These are phyloP conservation scores for Diaporthe nobilis DNA, from an alignment of 2,329 filamentous ascomycete genomes.

Conservation along the genomic window DNA sequence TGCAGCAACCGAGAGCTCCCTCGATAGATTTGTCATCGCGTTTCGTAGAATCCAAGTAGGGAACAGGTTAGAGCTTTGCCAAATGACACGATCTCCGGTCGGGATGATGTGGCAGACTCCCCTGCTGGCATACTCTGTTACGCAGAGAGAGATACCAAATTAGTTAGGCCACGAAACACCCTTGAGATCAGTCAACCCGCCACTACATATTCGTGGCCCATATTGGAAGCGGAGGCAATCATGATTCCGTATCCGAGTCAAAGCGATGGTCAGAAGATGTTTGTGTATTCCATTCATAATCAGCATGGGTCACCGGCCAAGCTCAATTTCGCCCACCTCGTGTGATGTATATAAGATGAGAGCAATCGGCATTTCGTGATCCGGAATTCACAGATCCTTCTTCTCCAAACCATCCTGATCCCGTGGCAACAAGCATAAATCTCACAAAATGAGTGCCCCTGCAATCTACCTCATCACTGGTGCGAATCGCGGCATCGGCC, in stretches of 20 bases:
- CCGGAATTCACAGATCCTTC: background rate
- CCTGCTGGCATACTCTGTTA: background rate
- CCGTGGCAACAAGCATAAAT: background rate
- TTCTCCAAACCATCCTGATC: background rate
- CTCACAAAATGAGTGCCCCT: background rate
- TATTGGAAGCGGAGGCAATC: background rate
- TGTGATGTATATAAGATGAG: background rate
- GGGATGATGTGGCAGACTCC: background rate
- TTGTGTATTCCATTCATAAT: background rate
- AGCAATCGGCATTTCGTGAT: background rate
- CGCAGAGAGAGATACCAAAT: background rate
- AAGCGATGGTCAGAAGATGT: background rate
- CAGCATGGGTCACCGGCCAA: background rate
- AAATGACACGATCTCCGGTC: background rate
- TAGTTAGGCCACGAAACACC: background rate
- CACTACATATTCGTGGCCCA: background rate
- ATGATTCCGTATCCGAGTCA: background rate
- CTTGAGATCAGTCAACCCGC: background rate
- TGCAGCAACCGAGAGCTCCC: background rate
- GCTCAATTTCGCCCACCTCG: background rate
- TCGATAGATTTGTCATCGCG: background rate
- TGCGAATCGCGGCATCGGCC: constrained; percentile 46
- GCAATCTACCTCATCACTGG: background rate
- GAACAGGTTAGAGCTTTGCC: background rate
- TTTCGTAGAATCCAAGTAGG: background rate